Evolutionary conservation across 2,329 filamentous ascomycete genomes (phyloP), one percentile per base, ranked within the genome.

Genomic region (Triangularia verruculosa): DNA sequence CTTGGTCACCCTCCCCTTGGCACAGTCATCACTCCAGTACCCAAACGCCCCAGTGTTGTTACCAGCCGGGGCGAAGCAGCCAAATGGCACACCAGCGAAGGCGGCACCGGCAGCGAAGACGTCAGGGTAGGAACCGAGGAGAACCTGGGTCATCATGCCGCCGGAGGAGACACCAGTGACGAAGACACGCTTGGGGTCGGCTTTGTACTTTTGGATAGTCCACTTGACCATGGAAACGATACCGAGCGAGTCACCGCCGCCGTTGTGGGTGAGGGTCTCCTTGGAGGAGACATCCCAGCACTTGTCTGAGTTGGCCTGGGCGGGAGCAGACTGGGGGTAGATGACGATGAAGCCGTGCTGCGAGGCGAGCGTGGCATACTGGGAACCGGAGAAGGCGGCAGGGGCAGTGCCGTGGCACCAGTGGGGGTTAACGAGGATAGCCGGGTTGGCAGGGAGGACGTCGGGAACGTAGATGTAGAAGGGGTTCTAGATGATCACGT

Each of bases 261-360:
- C 81, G 59, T 81, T 75, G 69, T 84, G 82, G 2, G 76, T 76
- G 1, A 85, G 75, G 0, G 80, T 79, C 9, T 78, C 73, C 32
- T 74, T 72, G 9, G 80, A 84, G 4, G 82, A 83, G 1, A 87
- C 83, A 63, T 87, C 85, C 84, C 85, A 87, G 74, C 85, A 87
- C 67, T 75, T 76, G 67, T 78, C 77, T 17, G 39, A 47, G n/a
- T 47, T 47, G 13, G 71, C 74, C n/a, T 67, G 69, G 65, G 75
- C 76, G 17, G 75, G 76, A 17, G 39, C n/a, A 56, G 66, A 74
- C 65, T 73, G 73, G 1, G 78, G 78, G 67, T 78, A 79, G 69
- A 79, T 78, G 60, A 74, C 72, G 62, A 87, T 82, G 74, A 82
- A 86, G 47, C 83, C 85, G 61, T 85, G 77, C 54, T 76, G 70